phyloP scores from a whole-genome alignment of 768 basidiomycete genomes.

The Lactifluus rugatus region DNA sequence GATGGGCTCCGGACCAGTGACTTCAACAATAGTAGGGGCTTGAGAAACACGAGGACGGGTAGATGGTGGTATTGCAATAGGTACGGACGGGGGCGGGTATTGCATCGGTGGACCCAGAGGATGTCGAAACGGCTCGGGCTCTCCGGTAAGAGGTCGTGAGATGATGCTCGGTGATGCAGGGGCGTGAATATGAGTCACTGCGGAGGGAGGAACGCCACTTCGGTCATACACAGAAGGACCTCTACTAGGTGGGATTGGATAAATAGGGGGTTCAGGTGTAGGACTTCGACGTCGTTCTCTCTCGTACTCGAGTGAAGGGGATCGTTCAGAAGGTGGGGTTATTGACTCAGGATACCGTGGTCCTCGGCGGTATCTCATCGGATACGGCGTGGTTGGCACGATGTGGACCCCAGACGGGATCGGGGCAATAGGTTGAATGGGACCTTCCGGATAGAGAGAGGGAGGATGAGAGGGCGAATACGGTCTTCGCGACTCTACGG shows the following conservation, averaged over 20 bases:
- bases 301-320: background rate
- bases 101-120: slow-evolving; percentile 1
- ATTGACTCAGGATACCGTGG: background rate
- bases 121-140: slow-evolving; percentile 3
- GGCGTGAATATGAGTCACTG: slow-evolving; percentile 1
- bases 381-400: background rate
- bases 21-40: slow-evolving; percentile 13
- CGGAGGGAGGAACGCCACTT: background rate
- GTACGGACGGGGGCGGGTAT: slow-evolving; percentile 1
- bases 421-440: background rate
- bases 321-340: background rate
- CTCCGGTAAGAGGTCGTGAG: background rate
- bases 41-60: slow-evolving; percentile 1
- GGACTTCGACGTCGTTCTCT: background rate
- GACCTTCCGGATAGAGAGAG: background rate
- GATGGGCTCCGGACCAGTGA: slow-evolving; percentile 11
- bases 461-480: background rate
- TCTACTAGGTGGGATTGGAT: background rate
- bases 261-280: background rate
- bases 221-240: slow-evolving; percentile 1
- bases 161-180: background rate
- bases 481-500: background rate
- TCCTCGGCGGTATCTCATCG: background rate
- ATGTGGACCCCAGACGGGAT: slow-evolving; percentile 2
- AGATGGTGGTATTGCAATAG: background rate